These are phyloP conservation scores for Fusarium hainanense DNA, from an alignment of 2,329 filamentous ascomycete species.

Conservation along the genomic window DNA sequence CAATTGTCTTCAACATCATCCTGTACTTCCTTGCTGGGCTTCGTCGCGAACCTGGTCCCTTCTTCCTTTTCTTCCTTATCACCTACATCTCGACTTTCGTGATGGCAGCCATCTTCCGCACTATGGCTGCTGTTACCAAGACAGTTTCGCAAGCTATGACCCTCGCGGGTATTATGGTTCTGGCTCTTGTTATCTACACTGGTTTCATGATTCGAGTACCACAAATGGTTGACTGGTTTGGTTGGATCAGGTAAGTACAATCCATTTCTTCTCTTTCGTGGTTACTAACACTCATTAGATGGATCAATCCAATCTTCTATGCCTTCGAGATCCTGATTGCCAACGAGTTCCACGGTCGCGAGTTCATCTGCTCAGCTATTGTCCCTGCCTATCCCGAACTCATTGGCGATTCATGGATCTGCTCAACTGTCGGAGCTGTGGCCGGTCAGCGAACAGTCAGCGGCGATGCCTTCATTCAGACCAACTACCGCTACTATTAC, in stretches of 20 bases:
- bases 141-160: slow-evolving; percentile 70
- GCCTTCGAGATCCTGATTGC: slow-evolving; percentile 78
- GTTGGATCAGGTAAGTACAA: slow-evolving; percentile 63
- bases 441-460: slow-evolving; percentile 65
- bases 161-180: slow-evolving; percentile 63
- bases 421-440: slow-evolving; percentile 64
- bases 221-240: slow-evolving; percentile 73
- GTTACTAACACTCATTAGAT: slow-evolving; percentile 63
- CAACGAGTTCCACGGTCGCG: slow-evolving; percentile 74
- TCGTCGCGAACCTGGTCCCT: slow-evolving; percentile 69
- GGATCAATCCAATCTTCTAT: slow-evolving; percentile 78
- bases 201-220: slow-evolving; percentile 45
- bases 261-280: too few species aligned
- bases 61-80: slow-evolving; percentile 82
- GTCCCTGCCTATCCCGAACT: slow-evolving; percentile 60
- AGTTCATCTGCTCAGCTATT: slow-evolving; percentile 66
- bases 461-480: slow-evolving; percentile 69
- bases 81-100: slow-evolving; percentile 74
- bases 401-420: slow-evolving; percentile 62
- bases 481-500: slow-evolving; percentile 67
- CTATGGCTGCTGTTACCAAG: slow-evolving; percentile 75
- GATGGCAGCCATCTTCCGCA: slow-evolving; percentile 82
- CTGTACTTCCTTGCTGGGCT: slow-evolving; percentile 68
- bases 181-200: slow-evolving; percentile 59
- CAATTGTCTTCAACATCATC: slow-evolving; percentile 64